Percentiles rank a stretch among this genome's conserved stretches.
Conservation (phyloP, 441 rosid species). For the Erodium moschatum region DNA sequence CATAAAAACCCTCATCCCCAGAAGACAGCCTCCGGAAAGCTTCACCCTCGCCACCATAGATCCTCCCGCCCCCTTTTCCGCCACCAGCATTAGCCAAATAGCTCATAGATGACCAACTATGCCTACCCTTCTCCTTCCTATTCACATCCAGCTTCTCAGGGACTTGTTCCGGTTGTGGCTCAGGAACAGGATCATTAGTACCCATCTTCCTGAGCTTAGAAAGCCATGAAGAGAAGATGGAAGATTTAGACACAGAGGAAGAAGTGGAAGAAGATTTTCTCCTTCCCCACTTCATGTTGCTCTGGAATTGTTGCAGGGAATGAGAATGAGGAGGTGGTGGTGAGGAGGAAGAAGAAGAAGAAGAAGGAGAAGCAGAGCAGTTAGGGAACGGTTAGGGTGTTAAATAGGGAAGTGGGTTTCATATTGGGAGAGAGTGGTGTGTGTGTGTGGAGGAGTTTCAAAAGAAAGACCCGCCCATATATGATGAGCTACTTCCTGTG, state of each 20-base stretch:
- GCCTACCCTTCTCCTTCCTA: slow-evolving; percentile 22
- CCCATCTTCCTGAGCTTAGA: slow-evolving; percentile 54
- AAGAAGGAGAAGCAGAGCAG: slow-evolving; percentile 24
- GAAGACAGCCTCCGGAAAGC: slow-evolving; percentile 47
- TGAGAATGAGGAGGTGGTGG: neutral
- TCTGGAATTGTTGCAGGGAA: slow-evolving; percentile 12
- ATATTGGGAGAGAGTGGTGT: slow-evolving; percentile 11
- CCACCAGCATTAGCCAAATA: neutral
- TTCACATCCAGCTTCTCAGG: slow-evolving; percentile 32
- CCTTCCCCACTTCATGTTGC: slow-evolving; percentile 61
- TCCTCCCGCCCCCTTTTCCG: neutral
- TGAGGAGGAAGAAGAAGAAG: slow-evolving; percentile 18
- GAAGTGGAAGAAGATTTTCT: slow-evolving; percentile 33
- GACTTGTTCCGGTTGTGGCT: slow-evolving; percentile 23
- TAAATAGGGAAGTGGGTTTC: slow-evolving; percentile 48
- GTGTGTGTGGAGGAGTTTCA: neutral
- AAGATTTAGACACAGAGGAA: slow-evolving; percentile 30
- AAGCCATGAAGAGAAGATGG: slow-evolving; percentile 53
- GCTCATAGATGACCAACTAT: neutral
- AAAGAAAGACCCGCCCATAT: slow-evolving; percentile 25
- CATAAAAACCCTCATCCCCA: slow-evolving; percentile 17
- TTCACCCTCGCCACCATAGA: slow-evolving; percentile 24
- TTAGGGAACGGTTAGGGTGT: slow-evolving; percentile 38
- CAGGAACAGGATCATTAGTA: slow-evolving; percentile 24
- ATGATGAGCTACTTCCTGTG: slow-evolving; percentile 36